Conservation (phyloP, 108 stramenopile genomes). For the Pelagomonas calceolata region DNA sequence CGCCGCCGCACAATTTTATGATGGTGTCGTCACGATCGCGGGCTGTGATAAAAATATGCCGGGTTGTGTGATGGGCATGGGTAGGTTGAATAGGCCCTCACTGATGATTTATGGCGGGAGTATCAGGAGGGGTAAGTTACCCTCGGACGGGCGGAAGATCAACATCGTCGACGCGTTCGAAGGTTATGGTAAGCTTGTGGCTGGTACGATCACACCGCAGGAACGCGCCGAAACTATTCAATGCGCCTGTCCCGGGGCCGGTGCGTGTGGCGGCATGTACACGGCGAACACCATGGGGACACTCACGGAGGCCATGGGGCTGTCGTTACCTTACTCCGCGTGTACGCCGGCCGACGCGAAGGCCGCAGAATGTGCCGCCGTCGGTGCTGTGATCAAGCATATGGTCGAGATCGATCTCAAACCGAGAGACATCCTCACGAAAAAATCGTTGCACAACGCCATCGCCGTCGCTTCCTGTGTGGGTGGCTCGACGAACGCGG, state of each 20-base stretch:
- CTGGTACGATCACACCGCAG: constrained; percentile 33
- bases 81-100: constrained; percentile 83
- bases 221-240: constrained; percentile 48
- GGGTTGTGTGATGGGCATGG: constrained; percentile 97
- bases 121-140: constrained; percentile 78
- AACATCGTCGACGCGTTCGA: constrained; percentile 97
- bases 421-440: constrained; percentile 96
- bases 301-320: constrained; percentile 93
- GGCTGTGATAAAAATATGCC: constrained; percentile 99
- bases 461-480: constrained; percentile 94
- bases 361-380: constrained; percentile 65
- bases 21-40: constrained; percentile 86
- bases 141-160: constrained; percentile 57
- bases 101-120: constrained; percentile 98
- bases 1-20: constrained; percentile 98
- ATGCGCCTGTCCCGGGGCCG: constrained; percentile 92
- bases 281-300: constrained; percentile 99
- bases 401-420: constrained; percentile 82
- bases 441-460: constrained; percentile 92
- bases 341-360: constrained; percentile 95
- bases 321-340: constrained; percentile 92
- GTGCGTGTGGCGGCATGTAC: constrained; percentile 99
- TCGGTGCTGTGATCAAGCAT: constrained; percentile 69
- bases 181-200: constrained; percentile 72
- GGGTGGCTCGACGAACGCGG: constrained; percentile 96